Conservation (phyloP, 495 filamentous ascomycete genomes). For the Cercophora scortea region DNA sequence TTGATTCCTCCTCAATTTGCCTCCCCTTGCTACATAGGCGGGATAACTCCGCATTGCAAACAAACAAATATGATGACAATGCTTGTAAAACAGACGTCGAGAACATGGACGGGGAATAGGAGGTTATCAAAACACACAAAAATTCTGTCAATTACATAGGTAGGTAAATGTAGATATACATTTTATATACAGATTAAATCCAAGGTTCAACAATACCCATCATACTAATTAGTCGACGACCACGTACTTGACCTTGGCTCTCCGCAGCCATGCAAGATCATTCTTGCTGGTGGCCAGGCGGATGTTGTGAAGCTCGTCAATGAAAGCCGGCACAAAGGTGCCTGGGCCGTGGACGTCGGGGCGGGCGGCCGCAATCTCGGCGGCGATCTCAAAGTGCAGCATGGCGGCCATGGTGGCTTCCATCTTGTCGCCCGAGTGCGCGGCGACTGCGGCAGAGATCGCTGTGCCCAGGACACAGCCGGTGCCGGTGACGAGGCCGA, state of each 20-base stretch:
- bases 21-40: too few relatives aligned
- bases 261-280: constrained; percentile 46
- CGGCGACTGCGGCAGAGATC: constrained; percentile 65
- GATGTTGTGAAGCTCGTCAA: constrained; percentile 60
- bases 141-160: too few relatives aligned
- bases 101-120: too few relatives aligned
- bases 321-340: constrained; percentile 78
- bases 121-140: too few relatives aligned
- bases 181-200: too few relatives aligned
- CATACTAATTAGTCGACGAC: background rate
- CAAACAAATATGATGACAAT: too few relatives aligned
- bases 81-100: too few relatives aligned
- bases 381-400: constrained; percentile 77
- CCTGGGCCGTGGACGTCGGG: constrained; percentile 68
- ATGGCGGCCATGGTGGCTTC: constrained; percentile 59
- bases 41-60: too few relatives aligned
- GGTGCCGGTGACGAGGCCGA: constrained; percentile 79
- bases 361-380: constrained; percentile 60
- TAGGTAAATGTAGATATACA: too few relatives aligned
- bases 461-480: constrained; percentile 82
- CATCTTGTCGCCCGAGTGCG: constrained; percentile 52
- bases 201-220: background rate
- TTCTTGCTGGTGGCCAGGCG: constrained; percentile 38
- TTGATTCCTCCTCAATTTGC: too few relatives aligned
- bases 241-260: constrained; percentile 39